A percentile compares a stretch with the other conserved stretches of the same genome.
phyloP scores from a whole-genome alignment of 2,329 filamentous ascomycete genomes.

The Colletotrichum tropicale region DNA sequence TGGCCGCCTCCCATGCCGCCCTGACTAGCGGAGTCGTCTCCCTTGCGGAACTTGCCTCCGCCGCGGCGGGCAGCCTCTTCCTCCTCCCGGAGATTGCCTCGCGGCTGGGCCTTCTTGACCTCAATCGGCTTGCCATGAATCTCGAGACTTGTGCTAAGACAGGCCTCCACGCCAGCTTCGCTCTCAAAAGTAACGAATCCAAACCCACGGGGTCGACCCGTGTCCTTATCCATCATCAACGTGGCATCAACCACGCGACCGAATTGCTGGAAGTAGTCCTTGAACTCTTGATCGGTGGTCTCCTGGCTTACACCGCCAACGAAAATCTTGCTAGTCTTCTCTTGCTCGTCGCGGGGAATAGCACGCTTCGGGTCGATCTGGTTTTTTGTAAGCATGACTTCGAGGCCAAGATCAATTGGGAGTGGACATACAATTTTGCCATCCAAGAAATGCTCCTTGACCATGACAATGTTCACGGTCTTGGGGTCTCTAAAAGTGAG shows the following conservation, averaged over 20 bases:
- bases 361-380: slow-evolving; percentile 98
- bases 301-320: slow-evolving; percentile 98
- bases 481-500: slow-evolving; percentile 97
- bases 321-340: slow-evolving; percentile 98
- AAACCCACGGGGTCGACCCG: slow-evolving; percentile 93
- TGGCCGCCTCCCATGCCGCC: slow-evolving; percentile 38
- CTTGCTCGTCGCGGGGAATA: slow-evolving; percentile 96
- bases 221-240: slow-evolving; percentile 99
- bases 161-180: slow-evolving; percentile 91
- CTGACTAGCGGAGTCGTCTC: slow-evolving; percentile 46
- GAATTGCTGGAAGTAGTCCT: slow-evolving; percentile 95
- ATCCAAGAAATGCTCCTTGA: slow-evolving; percentile 97
- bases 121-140: slow-evolving; percentile 97
- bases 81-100: slow-evolving; percentile 92
- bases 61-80: slow-evolving; percentile 70
- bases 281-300: slow-evolving; percentile 94
- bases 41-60: slow-evolving; percentile 64
- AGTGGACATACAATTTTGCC: slow-evolving; percentile 86
- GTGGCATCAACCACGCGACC: slow-evolving; percentile 96
- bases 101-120: slow-evolving; percentile 96
- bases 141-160: slow-evolving; percentile 81
- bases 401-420: background rate
- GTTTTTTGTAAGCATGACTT: background rate
- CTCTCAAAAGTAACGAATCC: slow-evolving; percentile 98
- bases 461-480: slow-evolving; percentile 99